Conservation (phyloP, 2,329 filamentous ascomycete species). For the Pestalotiopsis sp. region DNA sequence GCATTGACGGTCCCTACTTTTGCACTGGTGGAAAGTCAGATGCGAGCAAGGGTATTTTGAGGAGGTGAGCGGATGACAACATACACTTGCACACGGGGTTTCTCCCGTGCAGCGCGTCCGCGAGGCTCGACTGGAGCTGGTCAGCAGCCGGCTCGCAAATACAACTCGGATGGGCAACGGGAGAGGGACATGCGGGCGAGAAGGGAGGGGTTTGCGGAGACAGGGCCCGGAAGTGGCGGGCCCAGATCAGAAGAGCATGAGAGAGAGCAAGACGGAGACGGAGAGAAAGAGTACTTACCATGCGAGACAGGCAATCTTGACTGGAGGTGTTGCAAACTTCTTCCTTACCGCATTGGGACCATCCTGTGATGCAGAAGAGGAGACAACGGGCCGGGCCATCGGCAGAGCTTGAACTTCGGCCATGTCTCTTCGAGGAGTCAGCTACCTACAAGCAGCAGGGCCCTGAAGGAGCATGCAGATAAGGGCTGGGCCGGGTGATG, state of each 20-base stretch:
- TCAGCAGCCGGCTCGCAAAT: slow-evolving; percentile 1
- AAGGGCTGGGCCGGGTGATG: background rate
- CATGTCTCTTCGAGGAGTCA: background rate
- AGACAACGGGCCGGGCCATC: background rate
- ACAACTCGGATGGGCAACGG: background rate
- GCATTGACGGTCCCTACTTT: slow-evolving; percentile 43
- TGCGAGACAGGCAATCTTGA: slow-evolving; percentile 14
- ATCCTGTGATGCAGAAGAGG: background rate
- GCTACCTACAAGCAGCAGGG: background rate
- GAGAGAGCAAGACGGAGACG: background rate
- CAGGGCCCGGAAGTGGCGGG: background rate
- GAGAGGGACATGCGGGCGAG: background rate
- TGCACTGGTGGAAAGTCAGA: slow-evolving; percentile 35
- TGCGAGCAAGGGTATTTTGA: background rate
- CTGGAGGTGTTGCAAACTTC: slow-evolving; percentile 15
- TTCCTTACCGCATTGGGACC: background rate
- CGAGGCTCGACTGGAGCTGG: slow-evolving; percentile 11
- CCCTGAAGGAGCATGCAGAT: background rate
- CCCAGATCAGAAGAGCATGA: background rate
- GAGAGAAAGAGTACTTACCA: slow-evolving; percentile 4
- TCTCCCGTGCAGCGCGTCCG: slow-evolving; percentile 13
- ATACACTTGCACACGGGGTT: slow-evolving; percentile 13
- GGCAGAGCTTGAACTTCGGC: slow-evolving; percentile 2
- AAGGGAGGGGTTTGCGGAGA: background rate
- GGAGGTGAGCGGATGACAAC: background rate